phyloP scores from a whole-genome alignment of 306 rosid genomes.

The Pterocarpus santalinus region DNA sequence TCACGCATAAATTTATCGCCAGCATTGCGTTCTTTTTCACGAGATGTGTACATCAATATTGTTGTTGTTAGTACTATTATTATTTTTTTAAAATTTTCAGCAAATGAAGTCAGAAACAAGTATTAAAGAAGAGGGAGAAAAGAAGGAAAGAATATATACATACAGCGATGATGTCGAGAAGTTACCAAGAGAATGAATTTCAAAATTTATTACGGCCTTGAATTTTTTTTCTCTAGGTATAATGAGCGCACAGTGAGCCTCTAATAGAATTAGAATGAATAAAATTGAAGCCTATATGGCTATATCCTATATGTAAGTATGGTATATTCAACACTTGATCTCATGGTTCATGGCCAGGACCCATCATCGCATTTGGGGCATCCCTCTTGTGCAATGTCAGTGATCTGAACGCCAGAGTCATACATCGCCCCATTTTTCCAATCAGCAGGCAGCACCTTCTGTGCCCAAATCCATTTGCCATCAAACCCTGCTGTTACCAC shows the following conservation, averaged over 20 bases:
- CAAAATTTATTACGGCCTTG: background rate
- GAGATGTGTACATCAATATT: background rate
- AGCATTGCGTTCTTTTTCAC: background rate
- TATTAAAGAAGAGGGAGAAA: background rate
- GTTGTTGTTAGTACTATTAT: background rate
- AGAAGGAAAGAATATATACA: background rate
- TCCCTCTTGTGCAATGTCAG: constrained; percentile 77
- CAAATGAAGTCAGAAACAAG: no score
- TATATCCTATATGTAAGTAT: no score
- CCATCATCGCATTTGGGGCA: constrained; percentile 68
- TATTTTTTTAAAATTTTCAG: no score
- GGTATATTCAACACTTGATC: no score
- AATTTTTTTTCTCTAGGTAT: background rate
- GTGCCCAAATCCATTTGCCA: constrained; percentile 80
- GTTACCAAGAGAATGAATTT: constrained; percentile 23
- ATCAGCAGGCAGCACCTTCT: constrained; percentile 75
- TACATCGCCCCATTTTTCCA: constrained; percentile 69
- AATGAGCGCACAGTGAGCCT: background rate
- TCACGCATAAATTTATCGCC: background rate
- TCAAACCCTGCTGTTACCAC: constrained; percentile 78
- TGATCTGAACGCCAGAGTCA: constrained; percentile 74
- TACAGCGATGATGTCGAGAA: background rate
- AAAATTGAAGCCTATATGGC: constrained; percentile 31
- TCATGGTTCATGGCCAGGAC: constrained; percentile 47
- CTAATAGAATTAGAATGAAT: background rate